phyloP scores from a whole-genome alignment of 306 rosid species.

The Dalbergia cochinchinensis region DNA sequence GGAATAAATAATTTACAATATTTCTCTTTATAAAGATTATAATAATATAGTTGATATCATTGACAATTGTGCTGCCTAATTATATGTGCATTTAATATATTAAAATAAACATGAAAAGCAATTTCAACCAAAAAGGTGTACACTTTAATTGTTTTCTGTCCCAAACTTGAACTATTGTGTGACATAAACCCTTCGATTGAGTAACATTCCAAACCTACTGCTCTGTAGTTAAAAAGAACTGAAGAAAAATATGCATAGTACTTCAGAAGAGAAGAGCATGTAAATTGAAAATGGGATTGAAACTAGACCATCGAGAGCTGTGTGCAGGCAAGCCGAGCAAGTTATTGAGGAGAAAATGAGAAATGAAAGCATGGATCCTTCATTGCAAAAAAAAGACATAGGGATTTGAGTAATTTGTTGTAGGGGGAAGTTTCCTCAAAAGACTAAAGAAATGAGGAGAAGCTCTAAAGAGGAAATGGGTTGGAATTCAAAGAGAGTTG shows the following conservation, averaged over 20 bases:
- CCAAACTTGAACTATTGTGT: not conserved
- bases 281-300: too few species aligned
- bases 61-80: slow-evolving; percentile 14
- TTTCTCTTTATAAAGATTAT: not conserved
- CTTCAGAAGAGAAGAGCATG: not conserved
- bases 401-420: slow-evolving; percentile 5
- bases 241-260: slow-evolving; percentile 7
- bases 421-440: not conserved
- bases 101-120: slow-evolving; percentile 27
- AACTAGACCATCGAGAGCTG: too few species aligned
- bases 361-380: slow-evolving; percentile 12
- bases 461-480: not conserved
- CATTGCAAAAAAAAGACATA: not conserved
- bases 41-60: not conserved
- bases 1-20: slow-evolving; percentile 14
- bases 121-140: not conserved
- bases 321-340: not conserved
- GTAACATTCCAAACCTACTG: slow-evolving; percentile 10
- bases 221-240: slow-evolving; percentile 6
- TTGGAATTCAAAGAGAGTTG: not conserved
- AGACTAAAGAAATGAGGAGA: not conserved
- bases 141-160: not conserved
- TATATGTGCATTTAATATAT: not conserved
- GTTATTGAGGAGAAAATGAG: slow-evolving; percentile 12
- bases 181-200: slow-evolving; percentile 8